phyloP scores from a whole-genome alignment of 805 yeast genomes.

The Starmerella sirachaensis region DNA sequence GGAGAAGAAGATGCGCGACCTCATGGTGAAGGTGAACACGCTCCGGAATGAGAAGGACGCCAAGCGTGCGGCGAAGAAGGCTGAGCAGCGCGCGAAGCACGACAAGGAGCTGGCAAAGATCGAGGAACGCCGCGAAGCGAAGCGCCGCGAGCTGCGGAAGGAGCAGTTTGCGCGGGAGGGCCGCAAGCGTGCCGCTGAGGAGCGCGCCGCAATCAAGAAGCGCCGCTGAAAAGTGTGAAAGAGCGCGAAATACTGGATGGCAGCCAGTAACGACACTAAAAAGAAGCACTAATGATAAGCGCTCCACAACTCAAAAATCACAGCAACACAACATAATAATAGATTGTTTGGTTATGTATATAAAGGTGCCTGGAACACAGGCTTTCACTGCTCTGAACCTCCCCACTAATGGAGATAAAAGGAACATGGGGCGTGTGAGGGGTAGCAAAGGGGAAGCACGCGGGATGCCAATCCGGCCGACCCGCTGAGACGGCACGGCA shows the following conservation, averaged over 20 bases:
- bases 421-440: too few species aligned
- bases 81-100: slow-evolving; percentile 61
- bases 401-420: too few species aligned
- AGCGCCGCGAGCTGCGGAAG: slow-evolving; percentile 74
- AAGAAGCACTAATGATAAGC: not conserved
- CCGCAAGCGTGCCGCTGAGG: slow-evolving; percentile 21
- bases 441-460: too few species aligned
- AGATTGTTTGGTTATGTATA: too few species aligned
- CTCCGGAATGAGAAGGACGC: slow-evolving; percentile 74
- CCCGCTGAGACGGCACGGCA: too few species aligned
- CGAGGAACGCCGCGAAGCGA: slow-evolving; percentile 58
- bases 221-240: too few species aligned
- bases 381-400: too few species aligned
- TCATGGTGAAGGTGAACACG: slow-evolving; percentile 78
- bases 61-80: slow-evolving; percentile 60
- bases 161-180: slow-evolving; percentile 50
- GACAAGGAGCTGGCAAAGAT: slow-evolving; percentile 63
- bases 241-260: not conserved
- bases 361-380: too few species aligned
- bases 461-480: too few species aligned
- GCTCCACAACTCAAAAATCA: not conserved
- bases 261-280: not conserved
- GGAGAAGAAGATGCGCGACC: slow-evolving; percentile 82
- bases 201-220: slow-evolving; percentile 12
- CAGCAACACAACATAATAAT: too few species aligned